These are phyloP conservation scores for Coemansia sp. DNA, from an alignment of 192 early-diverging fungal species.

Conservation along the genomic window DNA sequence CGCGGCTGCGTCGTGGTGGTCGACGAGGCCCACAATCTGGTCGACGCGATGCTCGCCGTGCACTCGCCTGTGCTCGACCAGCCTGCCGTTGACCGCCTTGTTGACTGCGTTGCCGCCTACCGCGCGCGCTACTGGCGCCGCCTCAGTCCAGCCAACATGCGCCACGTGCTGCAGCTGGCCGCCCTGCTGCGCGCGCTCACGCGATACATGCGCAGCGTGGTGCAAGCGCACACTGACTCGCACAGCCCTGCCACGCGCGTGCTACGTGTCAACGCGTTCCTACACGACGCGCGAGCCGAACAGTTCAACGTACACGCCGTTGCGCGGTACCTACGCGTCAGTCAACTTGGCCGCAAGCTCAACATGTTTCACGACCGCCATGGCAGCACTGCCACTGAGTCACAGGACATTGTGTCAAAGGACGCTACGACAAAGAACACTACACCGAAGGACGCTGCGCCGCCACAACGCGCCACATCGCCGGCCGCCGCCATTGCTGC, in stretches of 20 bases:
- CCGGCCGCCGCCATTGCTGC: conserved; percentile 31
- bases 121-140: conserved; percentile 64
- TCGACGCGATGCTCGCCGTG: conserved; percentile 69
- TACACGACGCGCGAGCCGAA: conserved; percentile 65
- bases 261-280: conserved; percentile 65
- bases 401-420: background rate
- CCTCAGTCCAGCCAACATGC: conserved; percentile 67
- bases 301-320: conserved; percentile 84
- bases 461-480: background rate
- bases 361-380: conserved; percentile 46
- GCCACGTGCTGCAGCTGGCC: conserved; percentile 75
- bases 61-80: conserved; percentile 62
- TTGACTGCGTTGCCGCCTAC: conserved; percentile 57
- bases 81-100: conserved; percentile 33
- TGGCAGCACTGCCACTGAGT: background rate
- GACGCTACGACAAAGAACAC: background rate
- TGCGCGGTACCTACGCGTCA: conserved; percentile 62
- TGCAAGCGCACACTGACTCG: conserved; percentile 14
- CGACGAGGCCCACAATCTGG: conserved; percentile 79
- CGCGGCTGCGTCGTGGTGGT: conserved; percentile 77
- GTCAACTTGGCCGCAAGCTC: conserved; percentile 60
- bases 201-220: conserved; percentile 41
- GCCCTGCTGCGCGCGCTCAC: conserved; percentile 56
- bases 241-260: conserved; percentile 21
- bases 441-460: background rate